Evolutionary conservation across 495 filamentous ascomycete species (phyloP).

Genomic region (Penicillium simplicissimum): DNA sequence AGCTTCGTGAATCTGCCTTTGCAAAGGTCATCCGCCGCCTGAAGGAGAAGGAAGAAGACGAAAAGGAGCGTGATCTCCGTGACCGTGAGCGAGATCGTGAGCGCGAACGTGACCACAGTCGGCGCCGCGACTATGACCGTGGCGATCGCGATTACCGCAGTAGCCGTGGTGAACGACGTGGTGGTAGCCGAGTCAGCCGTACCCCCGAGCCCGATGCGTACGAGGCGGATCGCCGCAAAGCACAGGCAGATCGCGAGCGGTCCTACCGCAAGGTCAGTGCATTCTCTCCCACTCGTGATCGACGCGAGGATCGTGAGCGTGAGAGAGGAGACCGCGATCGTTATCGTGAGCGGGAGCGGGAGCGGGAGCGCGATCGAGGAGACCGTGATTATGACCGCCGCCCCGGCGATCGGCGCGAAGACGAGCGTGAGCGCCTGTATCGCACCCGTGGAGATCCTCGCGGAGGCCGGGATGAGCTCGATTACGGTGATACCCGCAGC

Average conservation of each 20-base stretch:
- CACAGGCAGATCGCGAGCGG: slow-evolving; percentile 81
- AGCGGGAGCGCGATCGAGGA: slow-evolving; percentile 55
- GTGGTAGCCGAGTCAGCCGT: slow-evolving; percentile 61
- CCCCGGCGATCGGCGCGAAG: slow-evolving; percentile 59
- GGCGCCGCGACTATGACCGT: slow-evolving; percentile 60
- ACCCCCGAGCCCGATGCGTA: slow-evolving; percentile 86
- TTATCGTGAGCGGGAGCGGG: slow-evolving; percentile 56
- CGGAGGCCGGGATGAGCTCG: slow-evolving; percentile 74
- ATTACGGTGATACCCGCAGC: slow-evolving; percentile 76
- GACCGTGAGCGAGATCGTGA: slow-evolving; percentile 64
- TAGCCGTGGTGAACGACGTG: slow-evolving; percentile 56
- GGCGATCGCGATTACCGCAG: slow-evolving; percentile 48
- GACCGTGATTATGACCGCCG: slow-evolving; percentile 55
- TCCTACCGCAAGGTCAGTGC: slow-evolving; percentile 79
- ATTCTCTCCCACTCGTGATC: slow-evolving; percentile 52
- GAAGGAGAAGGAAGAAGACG: slow-evolving; percentile 89
- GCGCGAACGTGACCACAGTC: slow-evolving; percentile 60
- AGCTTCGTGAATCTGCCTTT: slow-evolving; percentile 78
- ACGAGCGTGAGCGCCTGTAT: slow-evolving; percentile 82
- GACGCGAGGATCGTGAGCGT: slow-evolving; percentile 60
- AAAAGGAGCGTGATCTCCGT: slow-evolving; percentile 63
- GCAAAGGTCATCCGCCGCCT: slow-evolving; percentile 90
- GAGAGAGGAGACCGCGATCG: slow-evolving; percentile 55
- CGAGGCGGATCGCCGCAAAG: slow-evolving; percentile 83
- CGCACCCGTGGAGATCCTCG: slow-evolving; percentile 76